phyloP scores from a whole-genome alignment of 257 asterid genomes.

The Solanum ahanhuiri region DNA sequence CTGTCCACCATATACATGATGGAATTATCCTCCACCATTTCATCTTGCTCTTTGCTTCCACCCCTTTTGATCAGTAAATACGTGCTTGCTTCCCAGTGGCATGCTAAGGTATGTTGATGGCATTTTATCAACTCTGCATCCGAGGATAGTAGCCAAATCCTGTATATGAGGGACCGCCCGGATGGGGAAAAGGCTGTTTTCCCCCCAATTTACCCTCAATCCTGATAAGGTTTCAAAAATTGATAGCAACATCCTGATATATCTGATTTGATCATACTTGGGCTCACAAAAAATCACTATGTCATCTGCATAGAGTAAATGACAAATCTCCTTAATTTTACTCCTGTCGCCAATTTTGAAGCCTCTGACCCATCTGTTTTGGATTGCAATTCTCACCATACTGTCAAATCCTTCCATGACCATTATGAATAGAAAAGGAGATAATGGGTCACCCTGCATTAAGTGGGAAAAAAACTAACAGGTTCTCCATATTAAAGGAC shows the following conservation, averaged over 20 bases:
- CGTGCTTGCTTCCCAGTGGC: background rate
- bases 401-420: background rate
- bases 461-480: background rate
- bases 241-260: background rate
- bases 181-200: background rate
- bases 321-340: background rate
- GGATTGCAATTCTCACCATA: background rate
- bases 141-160: background rate
- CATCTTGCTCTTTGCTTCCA: background rate
- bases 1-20: background rate
- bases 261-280: background rate
- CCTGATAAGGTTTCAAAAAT: background rate
- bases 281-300: background rate
- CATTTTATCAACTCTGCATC: background rate
- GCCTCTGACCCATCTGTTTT: background rate
- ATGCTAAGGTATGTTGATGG: background rate
- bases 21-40: background rate
- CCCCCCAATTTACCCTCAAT: background rate
- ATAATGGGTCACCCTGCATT: background rate
- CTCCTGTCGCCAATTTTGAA: background rate
- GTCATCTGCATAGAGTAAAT: background rate
- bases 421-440: background rate
- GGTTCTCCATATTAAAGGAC: background rate
- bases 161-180: background rate
- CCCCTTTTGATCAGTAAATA: background rate